Evolutionary conservation across 2,329 filamentous ascomycete genomes (phyloP), one percentile per base, ranked within the genome.

Genomic region (Diaporthe sp.): DNA sequence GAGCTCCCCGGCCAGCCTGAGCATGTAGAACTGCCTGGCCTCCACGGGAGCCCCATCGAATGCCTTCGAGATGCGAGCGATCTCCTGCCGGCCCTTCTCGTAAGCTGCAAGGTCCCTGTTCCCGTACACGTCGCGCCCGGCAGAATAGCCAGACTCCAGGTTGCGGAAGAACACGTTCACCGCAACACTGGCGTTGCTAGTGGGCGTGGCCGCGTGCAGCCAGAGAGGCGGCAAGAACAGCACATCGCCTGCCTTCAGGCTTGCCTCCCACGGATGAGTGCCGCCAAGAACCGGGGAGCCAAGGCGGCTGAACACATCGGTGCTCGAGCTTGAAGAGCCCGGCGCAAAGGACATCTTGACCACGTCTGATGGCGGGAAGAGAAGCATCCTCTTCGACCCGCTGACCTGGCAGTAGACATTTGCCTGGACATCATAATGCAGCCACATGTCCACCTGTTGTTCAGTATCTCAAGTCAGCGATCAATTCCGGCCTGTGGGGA

Each of bases 81-180:
- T 84, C 79, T 96, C 94, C 77, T 90, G 88, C 71, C 95, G 88
- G 0, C 94, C 94, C 79, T 94, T 95, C 82, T 98, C 95, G 81
- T 97, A 98, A 1, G 93, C 94, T 53, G 93, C 93, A 68, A 98
- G 83, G 83, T 98, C 96, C 53, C 95, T 89, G 81, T 98, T 98
- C 1, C 94, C 95, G 81, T 98, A 98, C 0, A 98, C 93, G 82
- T 98, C 95, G 78, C 92, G 90, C 1, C 95, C 95, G 1, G 89
- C 83, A 0, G 94, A 92, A 82, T 97, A 97, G 1, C 90, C 91
- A 4, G 82, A 85, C 4, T 91, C 86, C 13, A 97, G 86, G 77
- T 92, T 93, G 58, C 92, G 91, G 85, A 97, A 98, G 86, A 98
- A 98, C 39, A 96, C 90, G 81, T 98, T 98, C n/a, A 98, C 92